Evolutionary conservation across 371 early-diverging fungal genomes (phyloP), one percentile per base, ranked within the genome.

Genomic region (Mortierella sp.): DNA sequence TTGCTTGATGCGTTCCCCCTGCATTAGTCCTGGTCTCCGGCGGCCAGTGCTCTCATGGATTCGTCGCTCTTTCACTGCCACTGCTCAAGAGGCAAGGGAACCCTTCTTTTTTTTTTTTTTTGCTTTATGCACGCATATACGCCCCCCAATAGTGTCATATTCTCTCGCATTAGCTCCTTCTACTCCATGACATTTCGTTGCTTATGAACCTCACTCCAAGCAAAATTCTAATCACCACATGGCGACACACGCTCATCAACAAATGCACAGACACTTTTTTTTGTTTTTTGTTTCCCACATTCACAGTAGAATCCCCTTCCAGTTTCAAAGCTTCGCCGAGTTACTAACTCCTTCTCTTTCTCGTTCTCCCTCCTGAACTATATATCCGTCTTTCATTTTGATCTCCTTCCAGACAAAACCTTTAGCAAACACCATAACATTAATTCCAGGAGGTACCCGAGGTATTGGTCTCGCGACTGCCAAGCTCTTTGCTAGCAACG

Each of bases 391-490:
- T 26, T 39, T 24, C 26, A 9, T 24, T 9, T 54, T 15, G 11
- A 39, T 43, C 26, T 50, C 43, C 24, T 15, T 51, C 30, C 47
- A 55, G 60, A 8, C 50, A 23, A 43, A 6, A 6, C 75, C 75
- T 27, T 47, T 87, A 21, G 46, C 60, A 41, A 64, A 80, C 39
- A 84, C 83, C n/a, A 70, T 84, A 31, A 88, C 83, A 0, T 44
- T 93, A 11, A 83, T 93, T 31, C 89, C 92, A 15, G 93, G 93
- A 0, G 93, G 91, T 0, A 89, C 89, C 48, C 87, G 93, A 47
- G 93, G 93, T n/a, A 92, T 93, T 57, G 93, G 93, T 9, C 69
- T 84, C 0, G 86, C 86, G 39, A 88, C 89, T 62, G 88, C 88
- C 3, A 57, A 83, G 24, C 78, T 83, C 27, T 88, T 91, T 69